Conservation (phyloP, 257 asterid species). For the Osmanthus fragrans region DNA sequence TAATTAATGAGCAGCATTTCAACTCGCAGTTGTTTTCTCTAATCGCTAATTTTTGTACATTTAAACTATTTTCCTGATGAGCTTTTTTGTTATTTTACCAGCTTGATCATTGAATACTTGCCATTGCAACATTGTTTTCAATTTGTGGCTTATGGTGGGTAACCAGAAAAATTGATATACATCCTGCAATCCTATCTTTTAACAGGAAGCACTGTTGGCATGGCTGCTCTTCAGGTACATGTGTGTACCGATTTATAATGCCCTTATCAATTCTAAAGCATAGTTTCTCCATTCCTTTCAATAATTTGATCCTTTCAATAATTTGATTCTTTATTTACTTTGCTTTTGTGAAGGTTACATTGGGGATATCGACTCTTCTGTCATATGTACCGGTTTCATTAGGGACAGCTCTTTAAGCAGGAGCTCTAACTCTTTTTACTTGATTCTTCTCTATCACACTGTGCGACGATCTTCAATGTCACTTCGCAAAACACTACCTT, state of each 20-base stretch:
- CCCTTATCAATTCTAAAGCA: background rate
- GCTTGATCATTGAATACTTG: slow-evolving; percentile 94
- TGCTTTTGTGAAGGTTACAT: slow-evolving; percentile 54
- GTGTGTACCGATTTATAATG: background rate
- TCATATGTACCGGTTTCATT: slow-evolving; percentile 81
- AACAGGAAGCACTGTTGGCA: slow-evolving; percentile 71
- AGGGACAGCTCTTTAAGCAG: slow-evolving; percentile 92
- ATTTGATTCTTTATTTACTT: slow-evolving; percentile 1
- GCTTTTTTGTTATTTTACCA: slow-evolving; percentile 24
- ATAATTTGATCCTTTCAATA: background rate
- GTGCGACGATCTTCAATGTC: slow-evolving; percentile 72
- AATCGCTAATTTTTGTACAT: background rate
- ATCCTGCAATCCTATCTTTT: slow-evolving; percentile 68
- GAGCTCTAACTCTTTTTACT: slow-evolving; percentile 84
- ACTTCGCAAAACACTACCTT: slow-evolving; percentile 74
- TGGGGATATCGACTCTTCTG: slow-evolving; percentile 79
- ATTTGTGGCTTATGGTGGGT: slow-evolving; percentile 77
- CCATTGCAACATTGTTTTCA: slow-evolving; percentile 73
- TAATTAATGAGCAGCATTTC: background rate
- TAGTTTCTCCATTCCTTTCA: background rate
- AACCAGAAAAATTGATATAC: slow-evolving; percentile 71
- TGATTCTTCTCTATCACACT: slow-evolving; percentile 87
- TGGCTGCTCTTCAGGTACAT: slow-evolving; percentile 87
- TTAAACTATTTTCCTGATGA: slow-evolving; percentile 20
- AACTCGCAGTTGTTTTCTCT: background rate